Percentiles rank a stretch among this genome's conserved stretches.
Conservation (phyloP, 306 rosid species). For the Prunus mongolica region DNA sequence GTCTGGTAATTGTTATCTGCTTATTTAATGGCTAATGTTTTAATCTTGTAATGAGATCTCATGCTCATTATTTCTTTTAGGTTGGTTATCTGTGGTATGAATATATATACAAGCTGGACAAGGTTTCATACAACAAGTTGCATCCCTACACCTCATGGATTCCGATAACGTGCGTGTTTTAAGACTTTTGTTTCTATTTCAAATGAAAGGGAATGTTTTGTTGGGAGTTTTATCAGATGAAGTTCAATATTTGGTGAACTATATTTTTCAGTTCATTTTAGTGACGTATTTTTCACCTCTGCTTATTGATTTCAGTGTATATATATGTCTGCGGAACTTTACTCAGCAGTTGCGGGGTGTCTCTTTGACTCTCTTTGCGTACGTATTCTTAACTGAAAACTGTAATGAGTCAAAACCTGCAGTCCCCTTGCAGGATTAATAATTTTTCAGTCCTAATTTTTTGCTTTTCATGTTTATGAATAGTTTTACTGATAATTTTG, state of each 20-base stretch:
- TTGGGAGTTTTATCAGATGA: background rate
- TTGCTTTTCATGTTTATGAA: conserved; percentile 1
- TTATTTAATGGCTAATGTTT: conserved; percentile 7
- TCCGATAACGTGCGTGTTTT: conserved; percentile 79
- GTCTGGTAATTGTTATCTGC: background rate
- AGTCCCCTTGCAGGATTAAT: background rate
- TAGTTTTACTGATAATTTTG: conserved; percentile 17
- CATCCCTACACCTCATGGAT: conserved; percentile 99
- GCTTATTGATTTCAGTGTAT: conserved; percentile 59
- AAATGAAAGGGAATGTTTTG: background rate
- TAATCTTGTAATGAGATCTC: conserved; percentile 18
- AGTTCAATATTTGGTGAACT: background rate
- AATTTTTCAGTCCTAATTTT: background rate
- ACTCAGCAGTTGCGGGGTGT: conserved; percentile 78
- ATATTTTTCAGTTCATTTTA: background rate
- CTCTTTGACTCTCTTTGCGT: conserved; percentile 93
- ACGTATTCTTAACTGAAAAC: conserved; percentile 39
- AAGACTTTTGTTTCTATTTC: conserved; percentile 4
- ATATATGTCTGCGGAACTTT: conserved; percentile 89
- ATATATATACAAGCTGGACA: conserved; percentile 92
- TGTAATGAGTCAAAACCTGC: background rate
- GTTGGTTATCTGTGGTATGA: conserved; percentile 96
- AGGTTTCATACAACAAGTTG: conserved; percentile 82
- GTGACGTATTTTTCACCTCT: background rate
- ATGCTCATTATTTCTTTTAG: conserved; percentile 39